phyloP scores from a whole-genome alignment of 768 basidiomycete genomes.

The Mycena albidolilacea region DNA sequence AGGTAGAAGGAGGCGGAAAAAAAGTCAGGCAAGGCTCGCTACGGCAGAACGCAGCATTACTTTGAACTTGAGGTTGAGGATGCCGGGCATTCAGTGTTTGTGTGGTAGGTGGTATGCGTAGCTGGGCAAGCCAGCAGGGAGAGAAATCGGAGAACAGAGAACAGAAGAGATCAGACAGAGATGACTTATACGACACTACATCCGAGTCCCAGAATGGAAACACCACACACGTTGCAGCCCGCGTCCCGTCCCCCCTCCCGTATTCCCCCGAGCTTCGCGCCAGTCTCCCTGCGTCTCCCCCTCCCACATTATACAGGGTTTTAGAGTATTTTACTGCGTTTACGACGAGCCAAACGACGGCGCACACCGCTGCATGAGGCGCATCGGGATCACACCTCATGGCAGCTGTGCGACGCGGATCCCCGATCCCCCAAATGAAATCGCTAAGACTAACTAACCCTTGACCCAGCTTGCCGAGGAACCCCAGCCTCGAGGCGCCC shows the following conservation, averaged over 20 bases:
- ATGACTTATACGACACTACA: constrained; percentile 23
- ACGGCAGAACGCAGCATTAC: constrained; percentile 34
- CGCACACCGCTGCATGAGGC: constrained; percentile 4
- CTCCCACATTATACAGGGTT: too few species aligned
- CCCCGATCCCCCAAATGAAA: too few species aligned
- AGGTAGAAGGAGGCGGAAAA: constrained; percentile 31
- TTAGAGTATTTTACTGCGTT: too few species aligned
- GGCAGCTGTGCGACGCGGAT: background rate
- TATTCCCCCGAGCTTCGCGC: too few species aligned
- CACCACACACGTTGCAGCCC: constrained; percentile 8
- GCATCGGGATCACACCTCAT: constrained; percentile 26
- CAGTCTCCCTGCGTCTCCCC: too few species aligned
- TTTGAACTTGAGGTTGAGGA: constrained; percentile 79
- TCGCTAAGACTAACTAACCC: background rate
- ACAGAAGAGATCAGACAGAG: background rate
- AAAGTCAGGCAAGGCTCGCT: constrained; percentile 18
- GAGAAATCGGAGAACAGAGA: background rate
- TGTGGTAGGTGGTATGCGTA: background rate
- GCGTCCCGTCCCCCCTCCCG: background rate
- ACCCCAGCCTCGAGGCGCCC: constrained; percentile 22
- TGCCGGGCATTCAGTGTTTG: constrained; percentile 64
- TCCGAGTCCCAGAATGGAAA: background rate
- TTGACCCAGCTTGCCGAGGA: constrained; percentile 23
- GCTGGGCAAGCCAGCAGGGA: background rate
- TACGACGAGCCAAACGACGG: background rate